phyloP scores from a whole-genome alignment of 202 grass and related monocot species.

The Elaeis oleifera region DNA sequence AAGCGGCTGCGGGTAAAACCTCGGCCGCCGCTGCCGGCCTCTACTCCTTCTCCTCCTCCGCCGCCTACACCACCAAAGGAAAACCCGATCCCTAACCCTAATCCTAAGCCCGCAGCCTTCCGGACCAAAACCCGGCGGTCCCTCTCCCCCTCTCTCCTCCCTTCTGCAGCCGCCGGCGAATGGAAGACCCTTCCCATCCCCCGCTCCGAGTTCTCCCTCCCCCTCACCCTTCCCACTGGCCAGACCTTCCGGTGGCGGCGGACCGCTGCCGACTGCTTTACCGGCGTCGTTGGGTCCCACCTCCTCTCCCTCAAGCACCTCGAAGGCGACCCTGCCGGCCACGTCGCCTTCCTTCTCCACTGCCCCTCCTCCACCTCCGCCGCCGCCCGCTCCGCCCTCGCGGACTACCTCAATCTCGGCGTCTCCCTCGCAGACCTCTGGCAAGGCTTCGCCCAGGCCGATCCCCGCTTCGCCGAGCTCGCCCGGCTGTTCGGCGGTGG shows the following conservation, averaged over 20 bases:
- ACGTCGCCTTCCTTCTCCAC: constrained; percentile 63
- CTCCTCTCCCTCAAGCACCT: constrained; percentile 69
- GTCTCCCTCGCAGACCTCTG: constrained; percentile 76
- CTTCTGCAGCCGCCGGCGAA: constrained; percentile 4
- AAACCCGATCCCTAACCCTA: background rate
- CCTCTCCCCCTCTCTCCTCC: constrained; percentile 14
- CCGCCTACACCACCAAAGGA: background rate
- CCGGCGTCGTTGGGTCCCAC: constrained; percentile 63
- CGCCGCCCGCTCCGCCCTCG: constrained; percentile 35
- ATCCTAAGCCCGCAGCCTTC: constrained; percentile 3
- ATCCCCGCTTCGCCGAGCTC: constrained; percentile 60
- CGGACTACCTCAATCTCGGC: constrained; percentile 58
- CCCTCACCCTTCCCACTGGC: constrained; percentile 62
- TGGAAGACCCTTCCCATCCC: constrained; percentile 64
- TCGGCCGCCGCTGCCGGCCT: constrained; percentile 8
- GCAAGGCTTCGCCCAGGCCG: constrained; percentile 47
- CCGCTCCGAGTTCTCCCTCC: constrained; percentile 55
- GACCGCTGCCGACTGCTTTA: constrained; percentile 55
- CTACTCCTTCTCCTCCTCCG: constrained; percentile 20
- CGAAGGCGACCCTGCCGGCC: constrained; percentile 30
- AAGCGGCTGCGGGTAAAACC: constrained; percentile 20
- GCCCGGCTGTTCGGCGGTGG: constrained; percentile 41
- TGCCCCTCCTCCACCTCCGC: constrained; percentile 7
- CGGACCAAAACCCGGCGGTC: constrained; percentile 26
- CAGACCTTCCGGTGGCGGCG: constrained; percentile 87